phyloP scores from a whole-genome alignment of 441 rosid species.

The Raphanus hybrid region DNA sequence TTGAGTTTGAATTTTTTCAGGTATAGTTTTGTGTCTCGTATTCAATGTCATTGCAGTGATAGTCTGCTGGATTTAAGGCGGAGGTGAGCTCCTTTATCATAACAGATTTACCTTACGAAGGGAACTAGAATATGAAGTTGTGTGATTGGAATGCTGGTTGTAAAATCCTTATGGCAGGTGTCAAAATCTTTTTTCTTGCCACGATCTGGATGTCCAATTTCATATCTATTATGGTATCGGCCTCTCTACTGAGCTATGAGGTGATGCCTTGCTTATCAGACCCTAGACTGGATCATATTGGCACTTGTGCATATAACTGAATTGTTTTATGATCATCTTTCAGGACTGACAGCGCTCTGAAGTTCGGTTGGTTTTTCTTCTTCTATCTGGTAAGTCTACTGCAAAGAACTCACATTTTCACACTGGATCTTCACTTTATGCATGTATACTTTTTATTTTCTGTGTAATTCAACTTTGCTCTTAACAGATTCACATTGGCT shows the following conservation, averaged over 20 bases:
- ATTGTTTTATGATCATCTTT: constrained; percentile 32
- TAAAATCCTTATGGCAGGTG: constrained; percentile 54
- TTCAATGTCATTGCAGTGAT: constrained; percentile 80
- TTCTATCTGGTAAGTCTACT: constrained; percentile 80
- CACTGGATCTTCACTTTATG: neutral
- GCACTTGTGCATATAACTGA: constrained; percentile 4
- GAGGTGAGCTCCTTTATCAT: constrained; percentile 57
- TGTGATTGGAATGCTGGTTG: constrained; percentile 15
- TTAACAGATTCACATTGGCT: constrained; percentile 80
- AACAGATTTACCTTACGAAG: neutral
- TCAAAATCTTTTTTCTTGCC: constrained; percentile 86
- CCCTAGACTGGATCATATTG: neutral
- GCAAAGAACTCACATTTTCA: neutral
- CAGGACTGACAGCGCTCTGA: constrained; percentile 97
- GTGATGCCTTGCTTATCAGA: constrained; percentile 27
- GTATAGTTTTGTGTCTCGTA: constrained; percentile 80
- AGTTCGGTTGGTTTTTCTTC: constrained; percentile 89
- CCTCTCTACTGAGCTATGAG: constrained; percentile 97
- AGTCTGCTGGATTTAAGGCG: constrained; percentile 89
- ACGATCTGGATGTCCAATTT: constrained; percentile 85
- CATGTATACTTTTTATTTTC: neutral
- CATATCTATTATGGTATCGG: constrained; percentile 92
- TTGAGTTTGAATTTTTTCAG: constrained; percentile 45
- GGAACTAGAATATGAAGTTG: neutral
- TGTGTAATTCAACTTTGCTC: constrained; percentile 19